Evolutionary conservation across 768 basidiomycete genomes (phyloP).

Genomic region (Collybiopsis luxurians): DNA sequence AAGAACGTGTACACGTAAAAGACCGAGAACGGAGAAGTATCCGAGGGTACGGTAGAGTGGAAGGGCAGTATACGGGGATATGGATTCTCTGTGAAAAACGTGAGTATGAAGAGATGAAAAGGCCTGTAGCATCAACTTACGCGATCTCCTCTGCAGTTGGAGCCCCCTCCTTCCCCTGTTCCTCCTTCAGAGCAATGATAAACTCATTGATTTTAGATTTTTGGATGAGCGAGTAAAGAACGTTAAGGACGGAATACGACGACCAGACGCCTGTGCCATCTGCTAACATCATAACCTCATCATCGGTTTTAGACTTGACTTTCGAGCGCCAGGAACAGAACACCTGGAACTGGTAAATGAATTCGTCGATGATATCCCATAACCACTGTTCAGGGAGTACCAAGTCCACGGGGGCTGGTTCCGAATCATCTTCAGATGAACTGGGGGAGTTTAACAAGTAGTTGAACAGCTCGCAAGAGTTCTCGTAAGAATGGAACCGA

Average conservation of each 20-base stretch:
- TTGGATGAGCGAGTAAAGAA: conserved; percentile 97
- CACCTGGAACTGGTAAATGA: conserved; percentile 97
- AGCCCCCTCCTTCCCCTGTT: conserved; percentile 22
- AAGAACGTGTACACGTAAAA: conserved; percentile 92
- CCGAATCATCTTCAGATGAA: conserved; percentile 31
- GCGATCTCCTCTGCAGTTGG: conserved; percentile 80
- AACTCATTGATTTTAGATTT: conserved; percentile 96
- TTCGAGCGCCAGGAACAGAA: conserved; percentile 93
- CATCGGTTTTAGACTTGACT: conserved; percentile 81
- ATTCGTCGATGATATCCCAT: conserved; percentile 97
- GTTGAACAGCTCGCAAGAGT: conserved; percentile 98
- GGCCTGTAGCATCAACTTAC: too few species aligned
- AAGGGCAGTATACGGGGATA: conserved; percentile 65
- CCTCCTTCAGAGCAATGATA: conserved; percentile 76
- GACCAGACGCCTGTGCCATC: conserved; percentile 89
- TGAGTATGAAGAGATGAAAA: not conserved
- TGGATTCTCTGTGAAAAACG: conserved; percentile 1
- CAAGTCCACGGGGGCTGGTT: conserved; percentile 89
- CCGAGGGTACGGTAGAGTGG: conserved; percentile 94
- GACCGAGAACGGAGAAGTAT: conserved; percentile 94
- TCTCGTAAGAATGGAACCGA: conserved; percentile 96
- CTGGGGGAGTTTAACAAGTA: conserved; percentile 80
- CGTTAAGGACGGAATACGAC: conserved; percentile 97
- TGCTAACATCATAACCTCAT: conserved; percentile 80
- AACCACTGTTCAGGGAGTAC: conserved; percentile 97